Conservation (phyloP, 805 yeast genomes). For the Tetrapisispora namnaoensis region DNA sequence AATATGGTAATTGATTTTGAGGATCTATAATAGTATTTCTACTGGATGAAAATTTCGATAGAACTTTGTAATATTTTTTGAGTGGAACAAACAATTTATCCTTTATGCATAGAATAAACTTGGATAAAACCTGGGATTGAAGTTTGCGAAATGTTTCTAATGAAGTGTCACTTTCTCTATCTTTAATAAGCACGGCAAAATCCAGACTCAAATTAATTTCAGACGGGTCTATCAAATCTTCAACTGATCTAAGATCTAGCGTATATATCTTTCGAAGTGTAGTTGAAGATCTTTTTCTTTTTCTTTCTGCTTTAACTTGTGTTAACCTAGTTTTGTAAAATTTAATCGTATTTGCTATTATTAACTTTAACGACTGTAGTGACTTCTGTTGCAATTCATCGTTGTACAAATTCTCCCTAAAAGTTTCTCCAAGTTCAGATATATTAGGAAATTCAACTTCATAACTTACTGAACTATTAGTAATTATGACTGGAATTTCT, state of each 20-base stretch:
- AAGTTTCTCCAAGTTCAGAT: constrained; percentile 5
- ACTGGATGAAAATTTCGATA: constrained; percentile 18
- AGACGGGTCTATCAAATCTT: constrained; percentile 26
- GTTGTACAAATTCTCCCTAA: constrained; percentile 18
- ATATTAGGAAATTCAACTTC: constrained; percentile 14
- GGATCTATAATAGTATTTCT: constrained; percentile 9
- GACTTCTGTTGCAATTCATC: constrained; percentile 20
- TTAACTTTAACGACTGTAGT: constrained; percentile 13
- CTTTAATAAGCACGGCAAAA: constrained; percentile 28
- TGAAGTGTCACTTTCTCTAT: constrained; percentile 19
- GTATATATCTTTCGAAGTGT: constrained; percentile 21
- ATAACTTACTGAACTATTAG: constrained; percentile 14
- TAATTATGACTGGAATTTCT: constrained; percentile 14
- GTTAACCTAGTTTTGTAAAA: constrained; percentile 26
- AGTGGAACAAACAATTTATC: constrained; percentile 19
- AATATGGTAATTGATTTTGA: constrained; percentile 28
- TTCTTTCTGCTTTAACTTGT: constrained; percentile 25
- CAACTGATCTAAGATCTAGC: constrained; percentile 22
- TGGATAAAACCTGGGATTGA: constrained; percentile 21
- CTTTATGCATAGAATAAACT: constrained; percentile 19
- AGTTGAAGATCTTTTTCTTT: constrained; percentile 23
- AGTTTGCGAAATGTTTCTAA: constrained; percentile 19
- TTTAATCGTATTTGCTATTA: constrained; percentile 22
- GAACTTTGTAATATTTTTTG: constrained; percentile 17
- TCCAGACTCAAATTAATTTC: constrained; percentile 25